Conservation (phyloP, 345 rosid genomes). For the Laguncularia racemosa region DNA sequence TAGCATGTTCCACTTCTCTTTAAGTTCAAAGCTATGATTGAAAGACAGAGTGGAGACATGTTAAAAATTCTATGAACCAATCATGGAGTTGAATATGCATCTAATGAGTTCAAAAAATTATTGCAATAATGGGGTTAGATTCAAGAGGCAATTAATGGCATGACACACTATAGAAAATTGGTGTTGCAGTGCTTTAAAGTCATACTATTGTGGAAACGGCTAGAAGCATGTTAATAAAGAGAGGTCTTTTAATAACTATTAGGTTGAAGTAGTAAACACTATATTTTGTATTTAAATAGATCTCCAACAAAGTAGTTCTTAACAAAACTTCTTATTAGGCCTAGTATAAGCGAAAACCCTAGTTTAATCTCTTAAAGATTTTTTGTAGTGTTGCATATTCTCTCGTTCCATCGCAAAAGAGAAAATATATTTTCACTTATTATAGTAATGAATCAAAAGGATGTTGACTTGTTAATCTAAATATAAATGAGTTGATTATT, state of each 20-base stretch:
- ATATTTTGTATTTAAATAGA: neutral
- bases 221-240: constrained; percentile 1
- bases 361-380: no score
- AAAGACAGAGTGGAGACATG: neutral
- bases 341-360: no score
- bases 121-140: neutral
- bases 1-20: neutral
- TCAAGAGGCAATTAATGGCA: neutral
- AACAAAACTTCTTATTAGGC: no score
- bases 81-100: constrained; percentile 1
- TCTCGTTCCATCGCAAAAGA: no score
- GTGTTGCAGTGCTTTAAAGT: neutral
- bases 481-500: no score
- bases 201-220: constrained; percentile 3
- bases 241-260: neutral
- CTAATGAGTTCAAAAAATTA: neutral
- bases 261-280: neutral
- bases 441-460: no score
- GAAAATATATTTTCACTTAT: no score
- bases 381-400: neutral
- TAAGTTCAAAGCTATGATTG: neutral
- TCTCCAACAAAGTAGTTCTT: no score
- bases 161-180: constrained; percentile 1
- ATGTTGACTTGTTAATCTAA: no score
- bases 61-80: neutral